Conservation (phyloP, 345 rosid genomes). For the Hibiscus syriacus region DNA sequence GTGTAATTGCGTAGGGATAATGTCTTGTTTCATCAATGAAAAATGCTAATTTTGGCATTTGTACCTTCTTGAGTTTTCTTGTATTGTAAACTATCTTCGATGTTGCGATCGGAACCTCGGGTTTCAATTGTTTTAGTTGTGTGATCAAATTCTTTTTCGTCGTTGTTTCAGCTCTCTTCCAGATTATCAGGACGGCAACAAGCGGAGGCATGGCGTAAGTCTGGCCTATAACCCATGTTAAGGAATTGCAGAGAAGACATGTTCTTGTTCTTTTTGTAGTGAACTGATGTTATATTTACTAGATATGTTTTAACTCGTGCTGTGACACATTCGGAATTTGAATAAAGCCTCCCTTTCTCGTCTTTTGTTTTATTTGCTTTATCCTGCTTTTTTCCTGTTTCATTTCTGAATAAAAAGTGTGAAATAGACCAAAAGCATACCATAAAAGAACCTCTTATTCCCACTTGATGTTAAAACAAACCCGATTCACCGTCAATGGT, state of each 20-base stretch:
- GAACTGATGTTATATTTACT: conserved; percentile 7
- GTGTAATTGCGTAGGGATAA: neutral
- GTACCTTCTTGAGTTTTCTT: neutral
- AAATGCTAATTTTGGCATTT: neutral
- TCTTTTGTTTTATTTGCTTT: neutral
- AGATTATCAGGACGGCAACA: conserved; percentile 88
- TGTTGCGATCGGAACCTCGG: neutral
- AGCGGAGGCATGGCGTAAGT: conserved; percentile 57
- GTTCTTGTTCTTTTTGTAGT: conserved; percentile 9
- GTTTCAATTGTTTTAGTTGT: neutral
- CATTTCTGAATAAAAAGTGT: neutral
- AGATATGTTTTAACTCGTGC: conserved; percentile 6
- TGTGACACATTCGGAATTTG: conserved; percentile 9
- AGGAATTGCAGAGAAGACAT: conserved; percentile 12
- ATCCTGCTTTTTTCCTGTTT: neutral
- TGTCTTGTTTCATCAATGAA: neutral
- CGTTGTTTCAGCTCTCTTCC: conserved; percentile 69
- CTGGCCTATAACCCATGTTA: neutral
- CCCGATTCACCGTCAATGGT: neutral
- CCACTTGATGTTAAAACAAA: neutral
- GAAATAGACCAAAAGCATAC: neutral
- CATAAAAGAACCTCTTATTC: neutral
- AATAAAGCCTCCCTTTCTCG: conserved; percentile 4
- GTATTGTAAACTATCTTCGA: neutral
- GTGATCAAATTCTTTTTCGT: neutral